Evolutionary conservation across 257 asterid genomes (phyloP), one percentile per base, ranked within the genome.

Genomic region (Nicotiana undulata): DNA sequence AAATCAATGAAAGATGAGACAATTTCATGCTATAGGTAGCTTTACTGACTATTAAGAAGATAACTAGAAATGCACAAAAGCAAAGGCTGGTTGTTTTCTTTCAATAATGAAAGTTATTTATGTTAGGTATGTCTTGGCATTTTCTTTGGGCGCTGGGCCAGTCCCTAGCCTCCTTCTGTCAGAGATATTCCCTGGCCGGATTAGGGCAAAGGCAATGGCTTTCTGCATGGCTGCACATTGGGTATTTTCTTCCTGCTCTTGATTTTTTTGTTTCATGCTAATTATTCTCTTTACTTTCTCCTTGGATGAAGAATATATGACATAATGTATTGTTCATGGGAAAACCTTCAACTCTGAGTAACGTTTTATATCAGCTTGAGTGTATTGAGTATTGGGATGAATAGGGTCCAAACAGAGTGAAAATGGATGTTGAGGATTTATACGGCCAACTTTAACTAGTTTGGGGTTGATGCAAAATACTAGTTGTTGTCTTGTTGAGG

Each of bases 181-280:
- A 5, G 98, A 94, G 90, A 92, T 94, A 84, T 87, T 94, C 67
- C 97, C 98, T 4, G 86, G 93, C 85, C 88, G 97, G 68, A 94
- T 94, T 78, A 90, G 98, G 84, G 98, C 96, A 24, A 93, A 89
- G 86, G 98, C 98, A 72, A 94, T 93, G 97, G 98, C 98, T 79
- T 46, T 92, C 80, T 92, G 98, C 93, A 90, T 92, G 98, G 88
- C 95, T 80, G 94, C 92, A 55, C 98, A 94, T 88, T 94, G 98
- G 98, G 98, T 94, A 93, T 82, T 80, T 85, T 76, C 83, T 44
- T 77, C 26, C 61, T 59, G 61, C 55, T 77, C 40, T 77, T 79
- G 52, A 7, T 56, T n/a, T 49, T 37, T 26, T 6, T 77, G 63
- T 20, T 40, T 28, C 29, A 11, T 40, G 76, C 15, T 44, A 72